Base-by-base conservation (phyloP, 441 rosid species). In the Gossypium davidsonii region DNA sequence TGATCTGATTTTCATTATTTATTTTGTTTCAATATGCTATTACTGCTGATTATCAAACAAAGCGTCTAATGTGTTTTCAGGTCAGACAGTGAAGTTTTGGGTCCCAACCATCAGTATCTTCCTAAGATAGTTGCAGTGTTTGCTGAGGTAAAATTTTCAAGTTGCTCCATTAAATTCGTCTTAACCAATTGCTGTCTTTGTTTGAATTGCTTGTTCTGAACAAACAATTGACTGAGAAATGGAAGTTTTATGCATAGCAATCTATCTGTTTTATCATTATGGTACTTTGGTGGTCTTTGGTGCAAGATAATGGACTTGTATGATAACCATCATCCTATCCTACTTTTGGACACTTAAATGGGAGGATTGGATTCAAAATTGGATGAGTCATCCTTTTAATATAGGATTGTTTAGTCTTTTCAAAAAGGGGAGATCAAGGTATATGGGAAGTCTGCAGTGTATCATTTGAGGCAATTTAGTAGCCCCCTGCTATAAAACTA, bases 71-170 rank as follows among this genome's bases (percentile, higher is more conserved):
- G 2, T 53, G 31, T 79, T 55, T 77, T 59, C 94, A 94, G 99
- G 91, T 94, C 97, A 31, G 99, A 92, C 74, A 73, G 73, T 73
- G 96, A 92, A 46, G 79, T 94, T 74, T 73, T 94, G 82, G 99
- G 99, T 59, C 91, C 97, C 74, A 94, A 86, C 79, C 89, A 92
- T 83, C 99, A 88, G 59, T 75, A 89, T 77, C 97, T 94, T 76
- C 97, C 97, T 7, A 91, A 92, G 85, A 92, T 94, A 71, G 82
- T 94, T 67, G 76, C 86, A 21, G 94, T 94, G 67, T 94, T 94
- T 84, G 97, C 99, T 0, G 99, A 92, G 99, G 99, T 94, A 58
- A 67, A 55, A 12, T 7, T 42, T 20, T n/a, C 55, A 42, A 59
- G n/a, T 25, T 52, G 25, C 3, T 21, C 17, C 2, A 14, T 60